Evolutionary conservation across 2,329 filamentous ascomycete genomes (phyloP), one percentile per base, ranked within the genome.

Genomic region (Dactylellina leptospora): DNA sequence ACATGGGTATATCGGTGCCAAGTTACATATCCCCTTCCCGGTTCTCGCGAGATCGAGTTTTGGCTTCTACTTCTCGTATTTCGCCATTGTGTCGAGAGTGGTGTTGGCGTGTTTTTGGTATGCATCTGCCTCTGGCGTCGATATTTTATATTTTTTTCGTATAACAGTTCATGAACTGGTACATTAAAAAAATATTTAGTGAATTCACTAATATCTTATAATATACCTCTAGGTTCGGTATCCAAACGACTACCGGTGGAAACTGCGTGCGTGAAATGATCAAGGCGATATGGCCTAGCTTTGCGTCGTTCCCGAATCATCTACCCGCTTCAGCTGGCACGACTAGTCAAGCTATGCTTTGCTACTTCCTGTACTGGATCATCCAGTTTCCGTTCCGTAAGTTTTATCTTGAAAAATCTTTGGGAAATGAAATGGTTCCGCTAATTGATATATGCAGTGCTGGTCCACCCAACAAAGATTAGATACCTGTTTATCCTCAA

Each of bases 171-270:
- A 38, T 74, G 3, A 16, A 30, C 53, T 53, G 45, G 11, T 33
- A 40, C 1, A 5, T 40, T 4, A 16, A 40, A n/a, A 40, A 36
- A 16, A 9, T 40, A 40, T 11, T 40, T 11, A 16, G n/a, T n/a
- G n/a, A 3, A 40, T 40, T n/a, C 18, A 40, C 36, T 40, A 40
- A 40, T n/a, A n/a, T 40, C 18, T 40, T 11, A 9, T 38, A 4
- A 13, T n/a, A 40, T n/a, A 40, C 36, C 3, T 5, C 53, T 30
- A 73, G 75, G 88, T 86, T 89, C 58, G 86, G 87, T 0, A 88
- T 90, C 48, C 86, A 89, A 74, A 86, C 85, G 40, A 85, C 86
- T 70, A 88, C 87, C 74, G 87, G 87, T 0, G 86, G 84, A 0
- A 84, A 85, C 48, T 80, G 79, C 74, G 78, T 82, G 28, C 81